Evolutionary conservation across 192 early-diverging fungal species (phyloP), one percentile per base, ranked within the genome.

Genomic region (Chytriomyces confervae): DNA sequence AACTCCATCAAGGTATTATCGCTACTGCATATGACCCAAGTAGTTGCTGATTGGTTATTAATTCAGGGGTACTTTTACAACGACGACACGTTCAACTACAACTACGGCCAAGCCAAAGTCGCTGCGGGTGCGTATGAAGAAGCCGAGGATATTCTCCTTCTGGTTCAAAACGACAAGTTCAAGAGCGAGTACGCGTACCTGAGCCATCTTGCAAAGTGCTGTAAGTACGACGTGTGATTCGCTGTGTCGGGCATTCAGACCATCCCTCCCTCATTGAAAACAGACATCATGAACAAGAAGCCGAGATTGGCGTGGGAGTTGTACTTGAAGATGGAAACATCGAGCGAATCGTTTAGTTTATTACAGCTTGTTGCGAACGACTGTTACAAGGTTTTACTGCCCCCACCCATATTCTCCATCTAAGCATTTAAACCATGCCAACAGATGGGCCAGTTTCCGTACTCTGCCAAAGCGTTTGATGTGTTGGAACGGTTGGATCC

Each of bases 301-400:
- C 83, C 89, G 4, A 71, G 86, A 20, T 76, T 87, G 20, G 89
- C 89, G 4, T 90, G 89, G 89, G 89, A 90, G 47, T 77, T 90
- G 7, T 90, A 90, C 63, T 69, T 90, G 11, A 90, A 90, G 50
- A 90, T 90, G 89, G 89, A 90, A 72, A 90, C 89, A 1, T 90
- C 89, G 20, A 84, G 82, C 72, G 89, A 90, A 69, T 90, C 89
- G 10, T 90, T 90, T 72, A 90, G 82, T 50, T 80, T 90, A 13
- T 77, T 90, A 24, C 89, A 90, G 76, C 73, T 90, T 46, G 87
- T 90, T 66, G 89, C 89, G 5, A 87, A 90, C 60, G 87, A 90
- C 65, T 89, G 89, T 72, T 90, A 90, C 82, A 90, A 88, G 77
- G 87, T 16, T 53, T 36, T 20, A 18, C 71, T 50, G 16, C 48